phyloP scores from a whole-genome alignment of 225 moss, liverwort and hornwort species.

The Rhytidiadelphus loreus region DNA sequence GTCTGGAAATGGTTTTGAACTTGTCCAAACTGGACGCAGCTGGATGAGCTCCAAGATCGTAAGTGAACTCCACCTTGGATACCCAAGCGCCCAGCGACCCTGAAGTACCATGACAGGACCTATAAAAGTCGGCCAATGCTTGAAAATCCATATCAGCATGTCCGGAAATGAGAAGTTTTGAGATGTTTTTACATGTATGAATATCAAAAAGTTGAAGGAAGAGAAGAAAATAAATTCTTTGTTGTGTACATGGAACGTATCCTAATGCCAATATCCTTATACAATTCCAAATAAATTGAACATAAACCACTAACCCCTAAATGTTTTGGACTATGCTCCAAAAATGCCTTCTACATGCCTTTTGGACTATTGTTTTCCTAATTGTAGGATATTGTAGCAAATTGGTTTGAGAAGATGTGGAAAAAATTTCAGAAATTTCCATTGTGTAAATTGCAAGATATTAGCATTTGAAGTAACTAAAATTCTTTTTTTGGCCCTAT shows the following conservation, averaged over 20 bases:
- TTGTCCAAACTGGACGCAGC: background rate
- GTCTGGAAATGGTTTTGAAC: background rate
- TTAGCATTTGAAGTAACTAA: too few species aligned
- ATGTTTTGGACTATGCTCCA: too few species aligned
- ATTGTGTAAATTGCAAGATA: too few species aligned
- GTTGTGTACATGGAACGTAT: background rate
- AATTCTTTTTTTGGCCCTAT: too few species aligned
- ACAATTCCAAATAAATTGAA: background rate
- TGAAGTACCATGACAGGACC: background rate
- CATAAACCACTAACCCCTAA: background rate
- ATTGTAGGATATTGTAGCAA: too few species aligned
- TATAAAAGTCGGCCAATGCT: background rate
- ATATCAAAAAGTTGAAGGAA: background rate
- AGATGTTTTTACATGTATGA: background rate
- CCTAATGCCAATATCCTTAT: background rate
- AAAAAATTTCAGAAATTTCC: too few species aligned
- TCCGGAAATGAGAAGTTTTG: background rate
- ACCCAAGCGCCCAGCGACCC: background rate
- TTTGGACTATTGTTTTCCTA: too few species aligned
- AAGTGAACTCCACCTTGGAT: background rate
- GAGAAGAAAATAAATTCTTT: too few species aligned
- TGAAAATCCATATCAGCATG: background rate
- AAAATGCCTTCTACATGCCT: too few species aligned
- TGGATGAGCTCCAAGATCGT: background rate
- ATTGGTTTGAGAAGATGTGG: too few species aligned